Base-by-base conservation (phyloP, 331 rosid species). In the Arachis monticola region DNA sequence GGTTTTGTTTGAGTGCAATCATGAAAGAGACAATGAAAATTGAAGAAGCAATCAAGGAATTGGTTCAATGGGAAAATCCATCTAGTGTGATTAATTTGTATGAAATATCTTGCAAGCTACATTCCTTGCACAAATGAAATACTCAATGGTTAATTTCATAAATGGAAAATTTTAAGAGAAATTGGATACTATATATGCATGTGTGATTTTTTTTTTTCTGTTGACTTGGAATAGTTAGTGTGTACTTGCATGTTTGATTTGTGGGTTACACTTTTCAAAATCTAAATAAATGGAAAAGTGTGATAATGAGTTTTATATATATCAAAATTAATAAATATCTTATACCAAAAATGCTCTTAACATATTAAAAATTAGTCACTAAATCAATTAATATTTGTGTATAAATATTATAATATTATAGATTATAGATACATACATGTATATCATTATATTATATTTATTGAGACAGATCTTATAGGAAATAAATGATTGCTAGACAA, bases 41-140 rank as follows among this genome's bases (percentile, higher is more conserved):
- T 79, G 96, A 89, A 67, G 86, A 74, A 42, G 89, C 83, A 56
- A 77, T 81, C 10, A 84, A 76, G 69, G 90, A 89, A 77, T 78
- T 91, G 35, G 80, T 82, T 72, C 91, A 83, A 53, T 78, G 88
- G 88, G 93, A 88, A 75, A 86, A 90, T 68, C 87, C 96, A 17
- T 77, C 93, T 5, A 55, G 67, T 8, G 75, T 67, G 27, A 67
- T 88, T 67, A 77, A 82, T 79, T 74, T 91, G 77, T 56, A 72
- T 70, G 83, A 83, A 12, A 88, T 83, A 62, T 80, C 78, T 1
- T 79, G 82, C 50, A 82, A 81, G 77, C 73, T 84, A 52, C 74
- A 66, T 6, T 62, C 73, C 70, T 40, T 83, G 10, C n/a, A 79
- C 69, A 75, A 78, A 67, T 86, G 67, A 75, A 55, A 64, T 10